phyloP scores from a whole-genome alignment of 2,329 filamentous ascomycete genomes.

The Xylaria sp. region DNA sequence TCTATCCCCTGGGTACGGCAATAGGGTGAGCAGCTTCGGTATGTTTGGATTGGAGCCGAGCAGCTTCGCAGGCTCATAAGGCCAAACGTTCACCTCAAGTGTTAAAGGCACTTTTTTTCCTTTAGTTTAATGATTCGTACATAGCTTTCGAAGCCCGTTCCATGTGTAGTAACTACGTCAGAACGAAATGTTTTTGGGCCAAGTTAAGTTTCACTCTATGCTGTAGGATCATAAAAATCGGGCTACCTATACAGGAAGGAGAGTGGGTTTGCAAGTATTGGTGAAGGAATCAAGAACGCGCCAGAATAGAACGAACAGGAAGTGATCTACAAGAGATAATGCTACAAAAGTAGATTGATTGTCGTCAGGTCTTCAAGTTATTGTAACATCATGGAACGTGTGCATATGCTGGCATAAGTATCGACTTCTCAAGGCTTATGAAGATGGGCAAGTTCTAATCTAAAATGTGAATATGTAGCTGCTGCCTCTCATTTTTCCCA shows the following conservation, averaged over 20 bases:
- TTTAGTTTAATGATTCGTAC: not conserved
- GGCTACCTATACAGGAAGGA: slow-evolving; percentile 24
- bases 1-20: not conserved
- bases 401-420: not conserved
- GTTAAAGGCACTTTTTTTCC: not conserved
- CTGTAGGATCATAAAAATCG: not conserved
- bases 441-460: not conserved
- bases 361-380: slow-evolving; percentile 1
- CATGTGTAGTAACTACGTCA: not conserved
- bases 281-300: slow-evolving; percentile 3
- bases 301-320: slow-evolving; percentile 11
- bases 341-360: not conserved
- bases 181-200: slow-evolving; percentile 4
- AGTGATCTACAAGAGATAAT: slow-evolving; percentile 12
- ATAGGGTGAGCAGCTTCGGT: not conserved
- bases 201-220: not conserved
- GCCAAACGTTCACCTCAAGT: not conserved
- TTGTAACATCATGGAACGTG: not conserved
- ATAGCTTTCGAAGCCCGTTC: not conserved
- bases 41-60: not conserved
- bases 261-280: slow-evolving; percentile 5
- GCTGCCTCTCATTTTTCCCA: not conserved
- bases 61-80: not conserved
- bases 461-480: not conserved
- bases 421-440: not conserved